Evolutionary conservation across 2,329 filamentous ascomycete genomes (phyloP), one percentile per base, ranked within the genome.

Genomic region (Podosphaera xanthii): DNA sequence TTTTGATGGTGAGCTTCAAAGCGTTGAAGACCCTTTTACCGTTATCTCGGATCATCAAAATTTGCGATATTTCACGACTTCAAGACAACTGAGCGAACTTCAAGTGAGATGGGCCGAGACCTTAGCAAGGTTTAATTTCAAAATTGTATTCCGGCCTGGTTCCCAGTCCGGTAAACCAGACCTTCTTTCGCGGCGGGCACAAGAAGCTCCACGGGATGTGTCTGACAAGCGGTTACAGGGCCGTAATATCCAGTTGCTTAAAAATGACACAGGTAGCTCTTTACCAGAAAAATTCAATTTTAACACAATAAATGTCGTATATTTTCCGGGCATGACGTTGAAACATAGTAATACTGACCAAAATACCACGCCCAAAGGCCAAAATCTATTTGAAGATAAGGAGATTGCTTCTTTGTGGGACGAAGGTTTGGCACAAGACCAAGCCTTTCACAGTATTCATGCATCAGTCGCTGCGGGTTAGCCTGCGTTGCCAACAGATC

Each of bases 381-480:
- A 57, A 57, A 57, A 30, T 1, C 14, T 57, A 42, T 57, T 42
- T 42, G 35, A 42, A 42, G 36, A 57, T 42, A 57, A 57, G n/a
- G 6, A 42, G 44, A 57, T 57, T 9, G 54, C 54, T 9, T 42
- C 35, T 42, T 9, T 44, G 54, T 57, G 54, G 36, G 54, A 57
- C n/a, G 1, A 57, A 57, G 35, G 14, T 9, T 36, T 57, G 3
- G 7, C 36, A 57, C 42, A 57, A 57, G 36, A 57, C 35, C 54
- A 57, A 30, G 36, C 54, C 35, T 57, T 57, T 57, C 54, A 57
- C 36, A 57, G 7, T 31, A 57, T 57, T 57, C 54, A 57, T 57
- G 54, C 35, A 42, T 30, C 36, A 42, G 40, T 58, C 30, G 42
- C 56, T 38, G 40, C 42, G n/a, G 56, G 30, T 31, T 31, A 58